Evolutionary conservation across 2,329 filamentous ascomycete species (phyloP), one percentile per base, ranked within the genome.

Genomic region (Aspergillus awamori): DNA sequence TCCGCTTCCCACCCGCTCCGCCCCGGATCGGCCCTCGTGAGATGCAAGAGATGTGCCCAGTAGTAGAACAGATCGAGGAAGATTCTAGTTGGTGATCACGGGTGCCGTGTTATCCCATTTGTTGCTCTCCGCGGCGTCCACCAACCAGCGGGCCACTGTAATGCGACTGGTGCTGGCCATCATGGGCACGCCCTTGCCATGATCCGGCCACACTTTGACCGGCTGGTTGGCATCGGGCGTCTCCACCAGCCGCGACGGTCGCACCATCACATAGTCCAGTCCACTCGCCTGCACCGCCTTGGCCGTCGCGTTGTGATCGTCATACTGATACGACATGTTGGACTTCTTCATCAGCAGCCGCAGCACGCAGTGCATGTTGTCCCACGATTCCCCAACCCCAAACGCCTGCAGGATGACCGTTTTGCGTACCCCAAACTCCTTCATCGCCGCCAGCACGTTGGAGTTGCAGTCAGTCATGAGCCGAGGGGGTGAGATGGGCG

Each of bases 361-460:
- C 64, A 85, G 66, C 1, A 79, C 70, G 36, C 73, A 78, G 48
- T 77, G 71, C 60, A 84, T 67, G 55, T 79, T 78, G 0, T 60
- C 30, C 69, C 75, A 81, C 4, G 83, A 84, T 28, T 76, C 70
- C 0, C 80, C 82, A 0, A 80, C 78, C 8, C 84, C 84, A 61
- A 82, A 79, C 0, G 81, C 79, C 11, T 80, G 83, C 71, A 86
- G 79, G 53, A 83, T 74, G 30, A 86, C 76, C 2, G 85, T 65
- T 55, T 82, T 84, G 7, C 51, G 63, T 53, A 76, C 72, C 0
- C 69, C 69, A 52, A 73, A 72, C 17, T 73, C 69, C 54, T 76
- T 72, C 76, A 81, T 81, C 5, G 69, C 72, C 0, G 70, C 61
- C 11, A 80, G 63, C 3, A 78, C 64, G 48, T 79, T 77, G 22